Conservation (phyloP, 306 rosid genomes). For the Dryas alaskensis region DNA sequence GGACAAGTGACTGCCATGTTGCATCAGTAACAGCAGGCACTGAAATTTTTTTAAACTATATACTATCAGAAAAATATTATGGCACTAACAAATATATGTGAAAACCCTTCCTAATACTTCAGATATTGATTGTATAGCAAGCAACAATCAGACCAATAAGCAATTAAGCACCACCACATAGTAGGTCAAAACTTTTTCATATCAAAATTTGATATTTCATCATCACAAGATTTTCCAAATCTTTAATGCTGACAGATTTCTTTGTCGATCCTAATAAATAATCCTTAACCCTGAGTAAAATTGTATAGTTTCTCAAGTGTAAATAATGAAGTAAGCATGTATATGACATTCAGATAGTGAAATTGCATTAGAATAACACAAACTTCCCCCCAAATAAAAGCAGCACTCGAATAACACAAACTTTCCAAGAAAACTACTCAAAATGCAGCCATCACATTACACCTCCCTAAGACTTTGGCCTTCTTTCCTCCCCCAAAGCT, state of each 20-base stretch:
- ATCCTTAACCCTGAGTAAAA: neutral
- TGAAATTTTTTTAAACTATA: slow-evolving; percentile 40
- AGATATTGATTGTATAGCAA: neutral
- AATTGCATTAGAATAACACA: neutral
- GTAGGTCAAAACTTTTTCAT: neutral
- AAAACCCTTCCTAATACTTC: neutral
- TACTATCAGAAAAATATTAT: neutral
- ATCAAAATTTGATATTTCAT: neutral
- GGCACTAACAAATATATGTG: neutral
- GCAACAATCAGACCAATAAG: neutral
- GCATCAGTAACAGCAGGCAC: slow-evolving; percentile 55
- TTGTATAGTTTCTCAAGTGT: neutral
- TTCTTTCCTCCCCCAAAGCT: neutral
- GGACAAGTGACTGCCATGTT: slow-evolving; percentile 69
- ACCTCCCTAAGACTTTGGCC: neutral
- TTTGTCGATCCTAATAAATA: neutral
- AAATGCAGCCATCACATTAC: neutral
- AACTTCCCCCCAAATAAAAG: neutral
- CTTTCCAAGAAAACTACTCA: neutral
- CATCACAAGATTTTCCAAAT: neutral
- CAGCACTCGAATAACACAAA: neutral
- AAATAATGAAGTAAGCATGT: neutral
- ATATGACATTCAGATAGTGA: neutral
- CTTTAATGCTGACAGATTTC: neutral
- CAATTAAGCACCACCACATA: no score